These are phyloP conservation scores for Tulasnella sp. DNA, from an alignment of 768 basidiomycete genomes.

Conservation along the genomic window DNA sequence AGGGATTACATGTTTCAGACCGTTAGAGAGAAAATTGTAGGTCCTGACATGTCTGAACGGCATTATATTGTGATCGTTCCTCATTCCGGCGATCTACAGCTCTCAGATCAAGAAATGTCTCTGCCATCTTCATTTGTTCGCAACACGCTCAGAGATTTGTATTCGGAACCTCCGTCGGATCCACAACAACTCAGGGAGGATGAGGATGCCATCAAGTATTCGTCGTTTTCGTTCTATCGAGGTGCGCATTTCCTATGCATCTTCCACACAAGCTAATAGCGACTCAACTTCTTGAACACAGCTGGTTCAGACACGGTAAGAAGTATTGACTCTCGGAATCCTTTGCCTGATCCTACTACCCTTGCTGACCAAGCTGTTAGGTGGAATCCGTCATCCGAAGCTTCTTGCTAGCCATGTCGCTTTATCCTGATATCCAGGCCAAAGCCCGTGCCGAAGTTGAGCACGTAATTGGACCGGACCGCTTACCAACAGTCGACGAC, in stretches of 20 bases:
- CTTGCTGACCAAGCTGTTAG: not conserved
- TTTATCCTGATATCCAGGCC: constrained; percentile 26
- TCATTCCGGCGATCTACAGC: not conserved
- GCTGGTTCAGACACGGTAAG: constrained; percentile 2
- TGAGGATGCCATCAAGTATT: not conserved
- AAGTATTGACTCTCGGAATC: not conserved
- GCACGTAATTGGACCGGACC: constrained; percentile 28
- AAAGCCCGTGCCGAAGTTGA: constrained; percentile 37
- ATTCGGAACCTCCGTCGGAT: not conserved
- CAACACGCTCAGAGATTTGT: not conserved
- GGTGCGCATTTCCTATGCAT: not conserved
- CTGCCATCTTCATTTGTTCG: not conserved
- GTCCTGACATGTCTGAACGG: not conserved
- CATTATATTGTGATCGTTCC: not conserved
- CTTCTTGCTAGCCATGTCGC: constrained; percentile 26
- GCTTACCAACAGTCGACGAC: constrained; percentile 35
- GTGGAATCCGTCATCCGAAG: constrained; percentile 19
- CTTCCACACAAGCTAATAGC: not conserved
- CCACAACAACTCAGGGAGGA: not conserved
- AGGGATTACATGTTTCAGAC: not conserved
- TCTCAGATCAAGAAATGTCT: not conserved
- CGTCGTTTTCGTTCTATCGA: not conserved
- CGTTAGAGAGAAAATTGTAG: not conserved
- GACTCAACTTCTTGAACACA: not conserved
- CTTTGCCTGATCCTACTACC: not conserved